Evolutionary conservation across 129 eudicot species (phyloP).

Genomic region (Lactuca sativa): DNA sequence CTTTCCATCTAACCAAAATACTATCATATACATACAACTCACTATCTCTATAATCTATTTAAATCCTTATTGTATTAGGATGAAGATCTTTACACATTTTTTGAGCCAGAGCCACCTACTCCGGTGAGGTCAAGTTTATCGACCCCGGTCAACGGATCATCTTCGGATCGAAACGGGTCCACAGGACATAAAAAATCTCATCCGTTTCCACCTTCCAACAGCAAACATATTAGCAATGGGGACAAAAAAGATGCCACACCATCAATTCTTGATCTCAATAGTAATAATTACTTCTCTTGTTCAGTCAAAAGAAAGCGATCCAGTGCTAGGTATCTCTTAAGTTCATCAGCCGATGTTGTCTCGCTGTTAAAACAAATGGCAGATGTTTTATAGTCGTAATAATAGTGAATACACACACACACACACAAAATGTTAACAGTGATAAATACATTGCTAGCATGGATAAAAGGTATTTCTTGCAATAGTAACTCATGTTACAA

Average conservation of each 20-base stretch:
- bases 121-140: slow-evolving; percentile 43
- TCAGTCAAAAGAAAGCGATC: slow-evolving; percentile 69
- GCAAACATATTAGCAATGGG: slow-evolving; percentile 26
- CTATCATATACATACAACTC: background rate
- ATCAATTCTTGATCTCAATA: slow-evolving; percentile 71
- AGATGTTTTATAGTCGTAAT: slow-evolving; percentile 2
- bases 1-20: background rate
- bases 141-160: slow-evolving; percentile 36
- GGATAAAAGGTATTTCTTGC: background rate
- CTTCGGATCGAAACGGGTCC: slow-evolving; percentile 30
- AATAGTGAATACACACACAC: background rate
- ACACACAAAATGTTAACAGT: background rate
- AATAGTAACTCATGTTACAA: too few species aligned
- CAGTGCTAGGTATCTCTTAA: slow-evolving; percentile 69
- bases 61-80: slow-evolving; percentile 41
- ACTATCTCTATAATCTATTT: background rate
- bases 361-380: slow-evolving; percentile 54
- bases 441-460: too few species aligned
- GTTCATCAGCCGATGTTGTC: slow-evolving; percentile 74
- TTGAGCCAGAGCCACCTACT: slow-evolving; percentile 69
- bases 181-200: slow-evolving; percentile 21
- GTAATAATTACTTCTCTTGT: slow-evolving; percentile 78
- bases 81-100: slow-evolving; percentile 75
- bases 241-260: slow-evolving; percentile 34
- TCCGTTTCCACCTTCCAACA: slow-evolving; percentile 37